Conservation (phyloP, 352 stramenopile species). For the Globisporangium solare region DNA sequence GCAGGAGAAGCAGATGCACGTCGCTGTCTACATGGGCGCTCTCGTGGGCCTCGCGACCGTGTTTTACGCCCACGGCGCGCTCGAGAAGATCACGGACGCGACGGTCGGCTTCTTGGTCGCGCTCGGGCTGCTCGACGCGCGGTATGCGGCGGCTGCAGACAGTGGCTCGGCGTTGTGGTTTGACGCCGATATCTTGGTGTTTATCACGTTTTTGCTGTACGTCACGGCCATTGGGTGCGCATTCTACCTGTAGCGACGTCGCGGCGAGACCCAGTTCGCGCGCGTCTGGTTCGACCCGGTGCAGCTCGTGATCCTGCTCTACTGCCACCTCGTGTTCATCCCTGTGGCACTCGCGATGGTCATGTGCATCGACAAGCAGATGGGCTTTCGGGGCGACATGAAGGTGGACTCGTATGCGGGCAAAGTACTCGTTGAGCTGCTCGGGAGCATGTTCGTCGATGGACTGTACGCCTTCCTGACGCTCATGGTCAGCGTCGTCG, state of each 20-base stretch:
- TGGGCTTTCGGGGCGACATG: slow-evolving; percentile 12
- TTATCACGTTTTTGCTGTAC: slow-evolving; percentile 24
- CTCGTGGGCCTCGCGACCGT: slow-evolving; percentile 21
- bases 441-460: slow-evolving; percentile 36
- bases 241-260: slow-evolving; percentile 24
- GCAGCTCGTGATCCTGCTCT: slow-evolving; percentile 40
- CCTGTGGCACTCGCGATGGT: slow-evolving; percentile 32
- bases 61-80: slow-evolving; percentile 20
- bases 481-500: slow-evolving; percentile 27
- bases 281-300: slow-evolving; percentile 29
- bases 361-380: slow-evolving; percentile 33
- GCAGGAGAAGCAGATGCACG: slow-evolving; percentile 29
- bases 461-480: slow-evolving; percentile 44
- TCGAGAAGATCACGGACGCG: slow-evolving; percentile 12
- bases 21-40: slow-evolving; percentile 30
- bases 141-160: not conserved
- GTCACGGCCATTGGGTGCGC: slow-evolving; percentile 18
- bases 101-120: slow-evolving; percentile 14
- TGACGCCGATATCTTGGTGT: slow-evolving; percentile 18
- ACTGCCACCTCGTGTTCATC: slow-evolving; percentile 34
- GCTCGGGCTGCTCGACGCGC: slow-evolving; percentile 6
- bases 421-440: slow-evolving; percentile 15
- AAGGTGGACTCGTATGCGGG: not conserved
- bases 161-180: slow-evolving; percentile 17
- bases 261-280: slow-evolving; percentile 27